Evolutionary conservation across 257 asterid genomes (phyloP).

Genomic region (Penstemon barbatus): DNA sequence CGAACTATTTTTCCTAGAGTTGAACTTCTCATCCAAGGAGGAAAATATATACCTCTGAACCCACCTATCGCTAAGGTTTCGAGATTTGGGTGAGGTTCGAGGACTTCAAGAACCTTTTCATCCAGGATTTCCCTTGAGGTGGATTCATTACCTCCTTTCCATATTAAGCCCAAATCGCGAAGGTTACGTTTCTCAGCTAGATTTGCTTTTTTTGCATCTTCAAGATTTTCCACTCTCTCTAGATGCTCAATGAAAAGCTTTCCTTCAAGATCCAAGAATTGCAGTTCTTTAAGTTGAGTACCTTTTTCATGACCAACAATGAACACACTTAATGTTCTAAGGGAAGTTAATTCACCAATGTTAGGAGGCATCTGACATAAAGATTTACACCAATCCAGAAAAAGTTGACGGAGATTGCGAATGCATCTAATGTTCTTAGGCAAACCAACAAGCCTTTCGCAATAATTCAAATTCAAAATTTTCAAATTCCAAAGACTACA

Average conservation of each 20-base stretch:
- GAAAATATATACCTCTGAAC: conserved; percentile 13
- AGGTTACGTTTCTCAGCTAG: conserved; percentile 26
- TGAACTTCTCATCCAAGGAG: conserved; percentile 26
- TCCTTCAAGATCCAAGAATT: conserved; percentile 27
- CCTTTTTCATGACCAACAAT: conserved; percentile 28
- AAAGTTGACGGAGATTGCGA: conserved; percentile 35
- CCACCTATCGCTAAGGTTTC: not conserved
- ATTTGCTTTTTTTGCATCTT: conserved; percentile 1
- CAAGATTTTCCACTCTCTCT: conserved; percentile 14
- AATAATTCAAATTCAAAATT: conserved; percentile 16
- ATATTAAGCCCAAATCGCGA: conserved; percentile 14
- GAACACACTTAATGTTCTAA: conserved; percentile 29
- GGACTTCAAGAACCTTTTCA: conserved; percentile 29
- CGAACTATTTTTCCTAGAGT: conserved; percentile 11
- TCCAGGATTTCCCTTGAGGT: not conserved
- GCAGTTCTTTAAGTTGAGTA: conserved; percentile 29
- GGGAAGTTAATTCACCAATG: conserved; percentile 33
- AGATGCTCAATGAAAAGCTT: conserved; percentile 14
- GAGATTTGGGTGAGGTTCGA: conserved; percentile 26
- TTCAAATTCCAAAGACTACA: conserved; percentile 31
- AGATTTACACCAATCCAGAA: conserved; percentile 6
- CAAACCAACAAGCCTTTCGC: conserved; percentile 23
- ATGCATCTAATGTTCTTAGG: conserved; percentile 25
- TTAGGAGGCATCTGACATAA: conserved; percentile 31
- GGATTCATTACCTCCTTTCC: conserved; percentile 7